Percentiles rank a stretch among this genome's conserved stretches.
These are phyloP conservation scores for Phytophthora rubi DNA, from an alignment of 352 stramenopile genomes.

Conservation along the genomic window DNA sequence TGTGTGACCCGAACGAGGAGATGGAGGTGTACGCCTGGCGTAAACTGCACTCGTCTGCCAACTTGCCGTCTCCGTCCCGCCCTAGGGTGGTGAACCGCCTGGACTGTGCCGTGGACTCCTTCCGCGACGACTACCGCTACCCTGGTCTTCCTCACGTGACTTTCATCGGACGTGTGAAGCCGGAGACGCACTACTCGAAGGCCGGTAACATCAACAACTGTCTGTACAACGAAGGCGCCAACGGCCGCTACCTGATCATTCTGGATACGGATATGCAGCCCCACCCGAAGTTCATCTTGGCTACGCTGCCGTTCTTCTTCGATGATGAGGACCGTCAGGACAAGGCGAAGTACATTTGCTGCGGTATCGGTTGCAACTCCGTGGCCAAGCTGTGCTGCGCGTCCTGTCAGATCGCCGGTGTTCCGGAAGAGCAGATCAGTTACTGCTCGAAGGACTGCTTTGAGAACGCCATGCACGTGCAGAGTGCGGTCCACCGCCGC, in stretches of 20 bases:
- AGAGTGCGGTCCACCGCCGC: conserved; percentile 77
- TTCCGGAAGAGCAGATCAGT: conserved; percentile 83
- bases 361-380: conserved; percentile 71
- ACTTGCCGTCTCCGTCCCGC: conserved; percentile 69
- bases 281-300: conserved; percentile 77
- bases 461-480: conserved; percentile 84
- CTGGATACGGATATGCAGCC: conserved; percentile 88
- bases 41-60: conserved; percentile 85
- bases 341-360: conserved; percentile 85
- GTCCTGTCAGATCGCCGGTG: conserved; percentile 84
- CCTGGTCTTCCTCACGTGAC: conserved; percentile 77
- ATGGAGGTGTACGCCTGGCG: conserved; percentile 88
- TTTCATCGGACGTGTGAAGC: conserved; percentile 83
- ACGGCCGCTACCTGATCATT: conserved; percentile 81
- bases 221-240: conserved; percentile 86
- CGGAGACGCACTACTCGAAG: conserved; percentile 85
- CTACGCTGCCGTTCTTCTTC: conserved; percentile 84
- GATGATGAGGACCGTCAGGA: conserved; percentile 74
- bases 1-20: conserved; percentile 84
- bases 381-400: conserved; percentile 86
- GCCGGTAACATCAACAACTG: conserved; percentile 90
- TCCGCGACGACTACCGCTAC: conserved; percentile 86
- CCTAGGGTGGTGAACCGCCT: conserved; percentile 71
- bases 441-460: conserved; percentile 91
- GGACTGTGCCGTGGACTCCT: conserved; percentile 79